Evolutionary conservation across 2,329 filamentous ascomycete genomes (phyloP), one percentile per base, ranked within the genome.

Genomic region (Endothia cerciana): DNA sequence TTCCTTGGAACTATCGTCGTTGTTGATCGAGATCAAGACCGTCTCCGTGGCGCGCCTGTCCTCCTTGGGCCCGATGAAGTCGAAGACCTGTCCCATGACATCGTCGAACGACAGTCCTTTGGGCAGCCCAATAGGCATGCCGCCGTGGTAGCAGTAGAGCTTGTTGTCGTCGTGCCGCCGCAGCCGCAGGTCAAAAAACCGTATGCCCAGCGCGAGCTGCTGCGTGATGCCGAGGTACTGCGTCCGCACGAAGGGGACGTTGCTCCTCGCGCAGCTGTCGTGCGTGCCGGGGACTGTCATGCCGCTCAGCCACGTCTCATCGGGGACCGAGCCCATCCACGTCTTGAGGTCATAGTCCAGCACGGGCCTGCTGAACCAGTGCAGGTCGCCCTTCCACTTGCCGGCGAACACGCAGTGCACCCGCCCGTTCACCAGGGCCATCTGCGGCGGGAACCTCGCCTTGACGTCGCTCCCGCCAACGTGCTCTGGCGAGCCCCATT

Each of bases 221-320:
- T 86, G 84, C 55, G 77, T 76, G 0, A 89, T 82, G 38, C 83
- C 82, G 22, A 90, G 85, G 45, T 87, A 85, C 76, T 92, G 90
- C 70, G 90, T 92, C 49, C 89, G 85, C n/a, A 92, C 90, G 10
- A 88, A 91, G 0, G 89, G 89, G 11, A 75, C 71, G 56, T 69
- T 72, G 65, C 71, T 73, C 57, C 74, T 68, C 47, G 74, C 74
- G 53, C 69, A 70, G 25, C 88, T 90, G 75, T 92, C 92, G 78
- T 92, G 90, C 0, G 90, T 92, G 64, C 90, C 90, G 0, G 90
- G 90, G 57, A 92, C 89, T 6, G 87, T 90, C 33, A 92, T 79
- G 1, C 84, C 82, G 6, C 87, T 89, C 5, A 92, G 75, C 1
- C 86, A 81, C 0, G 82, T 83, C 33, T 81, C 78, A 70, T 89